These are phyloP conservation scores for Moelleriella libera DNA, from an alignment of 2,329 filamentous ascomycete species.

Conservation along the genomic window DNA sequence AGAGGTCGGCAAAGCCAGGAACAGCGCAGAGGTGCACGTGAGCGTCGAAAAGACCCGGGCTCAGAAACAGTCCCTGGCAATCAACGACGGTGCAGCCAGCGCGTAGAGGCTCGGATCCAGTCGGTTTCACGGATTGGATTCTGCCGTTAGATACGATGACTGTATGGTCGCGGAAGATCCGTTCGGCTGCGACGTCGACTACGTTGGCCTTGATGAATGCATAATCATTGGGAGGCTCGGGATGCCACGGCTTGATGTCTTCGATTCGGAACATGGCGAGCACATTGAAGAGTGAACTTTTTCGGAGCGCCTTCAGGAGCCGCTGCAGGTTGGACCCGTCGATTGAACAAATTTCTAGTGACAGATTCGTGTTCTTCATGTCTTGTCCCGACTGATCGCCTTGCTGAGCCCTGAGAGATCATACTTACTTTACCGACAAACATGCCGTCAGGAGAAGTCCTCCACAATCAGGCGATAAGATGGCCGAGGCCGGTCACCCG, in stretches of 20 bases:
- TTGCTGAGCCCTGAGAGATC: too few species aligned
- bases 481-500: too few species aligned
- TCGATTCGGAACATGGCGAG: neutral
- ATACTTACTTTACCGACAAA: too few species aligned
- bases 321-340: too few species aligned
- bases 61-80: constrained; percentile 14
- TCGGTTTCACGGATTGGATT: constrained; percentile 13
- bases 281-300: neutral
- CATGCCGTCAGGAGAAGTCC: too few species aligned
- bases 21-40: constrained; percentile 18
- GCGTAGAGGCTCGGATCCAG: neutral
- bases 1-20: constrained; percentile 12
- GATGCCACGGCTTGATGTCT: constrained; percentile 18
- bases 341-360: too few species aligned
- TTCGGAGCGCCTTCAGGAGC: too few species aligned
- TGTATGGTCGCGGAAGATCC: constrained; percentile 11
- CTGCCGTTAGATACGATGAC: constrained; percentile 21
- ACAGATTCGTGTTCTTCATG: too few species aligned
- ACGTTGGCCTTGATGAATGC: constrained; percentile 28
- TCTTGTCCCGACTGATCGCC: too few species aligned
- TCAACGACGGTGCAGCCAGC: constrained; percentile 7
- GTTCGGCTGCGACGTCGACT: constrained; percentile 22
- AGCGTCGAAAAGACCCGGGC: constrained; percentile 18
- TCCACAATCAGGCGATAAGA: too few species aligned
- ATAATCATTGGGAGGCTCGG: constrained; percentile 15